Evolutionary conservation across 306 rosid species (phyloP).

Genomic region (Dryas drummondii): DNA sequence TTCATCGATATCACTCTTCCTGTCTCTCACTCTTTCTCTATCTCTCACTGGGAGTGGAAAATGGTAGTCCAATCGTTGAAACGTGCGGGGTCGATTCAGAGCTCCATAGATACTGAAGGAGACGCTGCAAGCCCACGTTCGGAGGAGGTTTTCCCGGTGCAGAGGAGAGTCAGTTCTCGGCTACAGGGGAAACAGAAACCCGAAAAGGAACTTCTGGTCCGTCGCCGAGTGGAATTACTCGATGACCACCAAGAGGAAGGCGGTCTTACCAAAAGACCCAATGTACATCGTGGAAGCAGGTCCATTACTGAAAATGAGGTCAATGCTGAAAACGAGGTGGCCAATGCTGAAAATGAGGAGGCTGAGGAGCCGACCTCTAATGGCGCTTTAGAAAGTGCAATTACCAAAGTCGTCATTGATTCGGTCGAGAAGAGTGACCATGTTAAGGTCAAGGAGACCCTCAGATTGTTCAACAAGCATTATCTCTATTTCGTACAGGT

Average conservation of each 20-base stretch:
- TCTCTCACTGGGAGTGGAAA: neutral
- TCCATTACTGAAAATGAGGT: slow-evolving; percentile 2
- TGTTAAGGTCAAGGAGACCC: slow-evolving; percentile 66
- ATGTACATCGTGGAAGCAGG: neutral
- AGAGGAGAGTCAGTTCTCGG: slow-evolving; percentile 48
- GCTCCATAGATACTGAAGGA: slow-evolving; percentile 9
- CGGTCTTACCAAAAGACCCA: slow-evolving; percentile 1
- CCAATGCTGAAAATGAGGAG: slow-evolving; percentile 9
- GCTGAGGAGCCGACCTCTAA: neutral
- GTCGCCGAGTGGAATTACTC: slow-evolving; percentile 18
- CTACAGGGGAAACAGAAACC: slow-evolving; percentile 36
- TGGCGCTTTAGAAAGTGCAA: neutral
- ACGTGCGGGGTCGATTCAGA: slow-evolving; percentile 26
- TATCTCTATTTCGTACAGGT: slow-evolving; percentile 88
- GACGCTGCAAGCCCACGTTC: slow-evolving; percentile 10
- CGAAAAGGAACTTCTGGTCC: slow-evolving; percentile 33
- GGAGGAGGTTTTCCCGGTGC: neutral
- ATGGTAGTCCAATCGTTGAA: slow-evolving; percentile 53
- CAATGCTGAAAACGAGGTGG: slow-evolving; percentile 12
- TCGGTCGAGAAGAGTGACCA: slow-evolving; percentile 52
- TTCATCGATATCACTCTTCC: neutral
- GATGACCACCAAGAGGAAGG: slow-evolving; percentile 5
- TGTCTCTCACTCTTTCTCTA: neutral
- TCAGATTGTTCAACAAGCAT: slow-evolving; percentile 73
- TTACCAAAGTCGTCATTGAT: slow-evolving; percentile 5